Evolutionary conservation across 164 flowering plant species (phyloP).

Genomic region (Protea cynaroides): DNA sequence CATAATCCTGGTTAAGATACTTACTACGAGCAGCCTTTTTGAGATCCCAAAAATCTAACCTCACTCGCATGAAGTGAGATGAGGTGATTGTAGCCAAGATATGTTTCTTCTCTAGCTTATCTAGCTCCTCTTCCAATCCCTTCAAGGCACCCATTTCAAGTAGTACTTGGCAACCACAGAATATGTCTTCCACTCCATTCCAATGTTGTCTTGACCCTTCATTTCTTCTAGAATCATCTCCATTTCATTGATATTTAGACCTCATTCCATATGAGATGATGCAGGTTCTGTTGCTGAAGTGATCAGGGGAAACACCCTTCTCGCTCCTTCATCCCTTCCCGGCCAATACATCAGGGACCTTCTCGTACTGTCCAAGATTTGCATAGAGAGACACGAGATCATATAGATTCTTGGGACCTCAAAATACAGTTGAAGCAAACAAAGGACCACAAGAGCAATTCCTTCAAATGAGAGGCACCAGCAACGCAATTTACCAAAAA

Average conservation of each 20-base stretch:
- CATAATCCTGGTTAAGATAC: constrained; percentile 49
- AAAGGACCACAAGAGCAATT: too few relatives aligned
- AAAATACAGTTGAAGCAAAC: too few relatives aligned
- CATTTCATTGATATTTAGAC: constrained; percentile 51
- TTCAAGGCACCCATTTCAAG: constrained; percentile 37
- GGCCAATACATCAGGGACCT: constrained; percentile 41
- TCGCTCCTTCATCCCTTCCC: constrained; percentile 77
- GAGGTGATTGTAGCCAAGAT: constrained; percentile 41
- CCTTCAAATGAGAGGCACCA: too few relatives aligned
- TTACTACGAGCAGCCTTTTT: constrained; percentile 40
- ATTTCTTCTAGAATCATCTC: constrained; percentile 51
- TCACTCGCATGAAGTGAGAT: constrained; percentile 62
- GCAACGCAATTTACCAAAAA: too few relatives aligned
- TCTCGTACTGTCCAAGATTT: constrained; percentile 39
- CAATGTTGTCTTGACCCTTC: constrained; percentile 42
- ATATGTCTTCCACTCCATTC: constrained; percentile 67
- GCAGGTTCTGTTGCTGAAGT: constrained; percentile 68
- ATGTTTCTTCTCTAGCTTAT: constrained; percentile 26
- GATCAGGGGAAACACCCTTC: constrained; percentile 46
- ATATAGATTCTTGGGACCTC: constrained; percentile 8
- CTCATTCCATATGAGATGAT: constrained; percentile 53
- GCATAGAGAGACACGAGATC: constrained; percentile 65
- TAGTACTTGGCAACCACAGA: constrained; percentile 50
- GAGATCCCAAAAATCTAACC: constrained; percentile 55
- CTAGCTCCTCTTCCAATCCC: constrained; percentile 45